A percentile compares a stretch with the other conserved stretches of the same genome.
These are phyloP conservation scores for Wickerhamomyces bovis DNA, from an alignment of 805 yeast genomes.

Conservation along the genomic window DNA sequence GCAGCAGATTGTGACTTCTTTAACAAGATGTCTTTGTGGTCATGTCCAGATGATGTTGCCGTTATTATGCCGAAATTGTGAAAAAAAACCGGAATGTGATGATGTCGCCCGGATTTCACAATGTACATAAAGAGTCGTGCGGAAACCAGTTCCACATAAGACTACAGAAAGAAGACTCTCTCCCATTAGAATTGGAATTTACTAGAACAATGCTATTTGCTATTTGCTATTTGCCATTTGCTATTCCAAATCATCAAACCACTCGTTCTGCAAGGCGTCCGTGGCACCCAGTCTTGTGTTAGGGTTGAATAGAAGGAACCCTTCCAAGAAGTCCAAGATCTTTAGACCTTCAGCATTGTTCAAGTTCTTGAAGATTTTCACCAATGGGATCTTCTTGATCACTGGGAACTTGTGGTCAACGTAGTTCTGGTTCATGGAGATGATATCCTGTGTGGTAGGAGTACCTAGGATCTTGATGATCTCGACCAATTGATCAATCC, in stretches of 20 bases:
- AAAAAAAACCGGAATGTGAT: too few relatives aligned
- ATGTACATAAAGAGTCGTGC: too few relatives aligned
- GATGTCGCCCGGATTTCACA: too few relatives aligned
- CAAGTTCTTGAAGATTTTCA: slow-evolving; percentile 57
- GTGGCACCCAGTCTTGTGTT: slow-evolving; percentile 54
- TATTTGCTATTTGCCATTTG: too few relatives aligned
- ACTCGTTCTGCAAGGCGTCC: slow-evolving; percentile 44
- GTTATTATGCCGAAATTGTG: not conserved
- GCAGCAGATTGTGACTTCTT: not conserved
- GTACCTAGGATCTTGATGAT: slow-evolving; percentile 95
- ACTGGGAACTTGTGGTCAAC: slow-evolving; percentile 95
- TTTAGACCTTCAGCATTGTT: slow-evolving; percentile 30
- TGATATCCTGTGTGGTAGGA: slow-evolving; percentile 86
- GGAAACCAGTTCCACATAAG: too few relatives aligned
- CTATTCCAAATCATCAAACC: slow-evolving; percentile 47
- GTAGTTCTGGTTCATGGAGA: slow-evolving; percentile 93
- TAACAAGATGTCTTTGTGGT: too few relatives aligned
- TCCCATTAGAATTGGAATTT: too few relatives aligned
- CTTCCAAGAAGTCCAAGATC: slow-evolving; percentile 50
- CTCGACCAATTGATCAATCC: slow-evolving; percentile 95
- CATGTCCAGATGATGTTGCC: not conserved
- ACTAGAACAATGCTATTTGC: too few relatives aligned
- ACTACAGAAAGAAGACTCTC: too few relatives aligned
- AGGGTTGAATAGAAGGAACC: slow-evolving; percentile 66
- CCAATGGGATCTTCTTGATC: slow-evolving; percentile 70